These are phyloP conservation scores for Acanthamoeba comandoni DNA, from an alignment of 208 protist species.

Conservation along the genomic window DNA sequence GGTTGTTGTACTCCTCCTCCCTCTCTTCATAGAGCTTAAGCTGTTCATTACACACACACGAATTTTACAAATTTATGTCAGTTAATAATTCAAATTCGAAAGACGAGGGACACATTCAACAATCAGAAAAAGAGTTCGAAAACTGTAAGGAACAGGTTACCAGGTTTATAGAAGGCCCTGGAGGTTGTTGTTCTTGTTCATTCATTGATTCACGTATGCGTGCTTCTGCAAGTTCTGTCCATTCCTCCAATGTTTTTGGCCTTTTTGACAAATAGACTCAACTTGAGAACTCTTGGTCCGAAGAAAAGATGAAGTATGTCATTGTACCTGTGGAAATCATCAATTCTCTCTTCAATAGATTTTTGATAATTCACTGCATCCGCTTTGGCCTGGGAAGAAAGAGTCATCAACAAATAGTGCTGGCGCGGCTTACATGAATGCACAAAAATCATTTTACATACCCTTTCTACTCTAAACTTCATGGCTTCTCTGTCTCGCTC, in stretches of 20 bases:
- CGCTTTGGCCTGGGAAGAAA: conserved; percentile 10
- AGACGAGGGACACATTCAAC: not conserved
- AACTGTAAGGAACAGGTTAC: not conserved
- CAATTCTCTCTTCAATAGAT: conserved; percentile 6
- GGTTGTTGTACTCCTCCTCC: conserved; percentile 53
- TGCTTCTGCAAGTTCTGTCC: conserved; percentile 19
- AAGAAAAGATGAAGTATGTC: too few relatives aligned
- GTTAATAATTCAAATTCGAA: too few relatives aligned
- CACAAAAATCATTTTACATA: not conserved
- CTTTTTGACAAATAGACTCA: too few relatives aligned
- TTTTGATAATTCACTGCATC: conserved; percentile 43
- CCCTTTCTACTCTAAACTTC: not conserved
- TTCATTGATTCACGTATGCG: conserved; percentile 29
- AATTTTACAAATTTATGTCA: not conserved
- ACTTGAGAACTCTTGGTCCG: too few relatives aligned
- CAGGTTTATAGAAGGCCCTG: not conserved
- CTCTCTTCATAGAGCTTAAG: conserved; percentile 26
- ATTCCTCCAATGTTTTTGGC: conserved; percentile 11
- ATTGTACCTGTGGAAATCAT: conserved; percentile 56
- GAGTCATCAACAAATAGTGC: not conserved
- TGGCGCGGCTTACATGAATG: not conserved
- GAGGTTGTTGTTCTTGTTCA: too few relatives aligned
- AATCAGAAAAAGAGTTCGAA: not conserved
- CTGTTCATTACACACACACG: not conserved
- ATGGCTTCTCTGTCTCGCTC: conserved; percentile 10